A percentile compares a stretch with the other conserved stretches of the same genome.
Conservation (phyloP, 176 grass and related monocot genomes). For the Carex pumila region DNA sequence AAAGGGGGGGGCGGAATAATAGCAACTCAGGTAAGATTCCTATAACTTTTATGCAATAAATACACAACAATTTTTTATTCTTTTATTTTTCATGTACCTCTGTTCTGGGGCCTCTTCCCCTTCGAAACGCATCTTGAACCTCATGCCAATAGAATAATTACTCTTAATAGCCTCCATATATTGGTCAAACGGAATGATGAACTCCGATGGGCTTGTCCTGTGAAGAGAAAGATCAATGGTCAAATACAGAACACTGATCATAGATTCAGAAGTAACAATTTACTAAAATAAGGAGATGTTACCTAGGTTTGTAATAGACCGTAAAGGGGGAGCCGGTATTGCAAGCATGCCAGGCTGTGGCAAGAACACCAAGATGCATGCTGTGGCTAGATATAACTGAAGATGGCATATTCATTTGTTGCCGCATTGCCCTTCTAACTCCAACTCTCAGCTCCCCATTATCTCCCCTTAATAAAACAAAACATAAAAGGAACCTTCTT, state of each 20-base stretch:
- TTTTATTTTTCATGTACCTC: constrained; percentile 33
- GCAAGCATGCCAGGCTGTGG: constrained; percentile 94
- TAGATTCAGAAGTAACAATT: background rate
- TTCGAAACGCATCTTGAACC: constrained; percentile 99
- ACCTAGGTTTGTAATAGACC: constrained; percentile 97
- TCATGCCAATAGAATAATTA: constrained; percentile 83
- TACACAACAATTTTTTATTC: background rate
- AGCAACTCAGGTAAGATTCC: background rate
- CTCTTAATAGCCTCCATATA: constrained; percentile 64
- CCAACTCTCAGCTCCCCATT: constrained; percentile 86
- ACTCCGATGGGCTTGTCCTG: constrained; percentile 89
- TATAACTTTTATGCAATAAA: background rate
- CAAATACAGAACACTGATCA: constrained; percentile 10
- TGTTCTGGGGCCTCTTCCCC: constrained; percentile 96
- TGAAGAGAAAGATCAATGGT: background rate
- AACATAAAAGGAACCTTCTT: background rate
- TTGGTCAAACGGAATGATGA: constrained; percentile 69
- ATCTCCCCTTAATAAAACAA: constrained; percentile 44
- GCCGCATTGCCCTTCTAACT: constrained; percentile 90
- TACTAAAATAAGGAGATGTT: constrained; percentile 10
- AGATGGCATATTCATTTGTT: constrained; percentile 80
- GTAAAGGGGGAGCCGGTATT: constrained; percentile 89
- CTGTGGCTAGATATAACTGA: constrained; percentile 97
- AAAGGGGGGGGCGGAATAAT: background rate
- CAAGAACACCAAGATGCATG: constrained; percentile 99